Conservation (phyloP, 306 rosid genomes). For the Vigna unguiculata region DNA sequence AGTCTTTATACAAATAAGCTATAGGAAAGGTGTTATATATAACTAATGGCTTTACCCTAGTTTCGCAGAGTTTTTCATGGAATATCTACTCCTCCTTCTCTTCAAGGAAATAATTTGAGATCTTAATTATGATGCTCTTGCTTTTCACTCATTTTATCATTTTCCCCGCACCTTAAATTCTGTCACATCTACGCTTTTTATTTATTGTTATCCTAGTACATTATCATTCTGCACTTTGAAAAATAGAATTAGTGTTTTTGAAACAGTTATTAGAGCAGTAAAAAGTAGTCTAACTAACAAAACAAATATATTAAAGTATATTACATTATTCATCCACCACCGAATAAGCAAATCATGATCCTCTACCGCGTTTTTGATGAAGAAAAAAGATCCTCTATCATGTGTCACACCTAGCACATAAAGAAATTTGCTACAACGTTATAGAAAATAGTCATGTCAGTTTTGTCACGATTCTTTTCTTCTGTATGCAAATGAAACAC, state of each 20-base stretch:
- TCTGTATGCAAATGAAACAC: too few relatives aligned
- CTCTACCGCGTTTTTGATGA: too few relatives aligned
- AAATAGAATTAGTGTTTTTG: not conserved
- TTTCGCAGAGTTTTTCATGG: not conserved
- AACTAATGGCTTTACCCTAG: not conserved
- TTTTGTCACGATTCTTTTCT: too few relatives aligned
- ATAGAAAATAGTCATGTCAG: too few relatives aligned
- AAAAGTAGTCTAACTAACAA: too few relatives aligned
- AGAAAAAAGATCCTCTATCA: too few relatives aligned
- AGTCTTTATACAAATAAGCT: not conserved
- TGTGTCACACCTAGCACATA: too few relatives aligned
- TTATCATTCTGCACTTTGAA: not conserved
- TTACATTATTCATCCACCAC: too few relatives aligned
- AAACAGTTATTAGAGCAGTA: not conserved
- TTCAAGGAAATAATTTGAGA: not conserved
- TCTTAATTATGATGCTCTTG: not conserved
- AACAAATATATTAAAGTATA: too few relatives aligned
- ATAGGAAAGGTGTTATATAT: not conserved
- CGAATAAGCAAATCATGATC: too few relatives aligned
- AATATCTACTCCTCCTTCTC: not conserved
- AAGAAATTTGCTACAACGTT: too few relatives aligned
- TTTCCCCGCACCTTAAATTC: not conserved
- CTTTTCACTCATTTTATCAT: not conserved
- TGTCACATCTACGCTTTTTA: not conserved
- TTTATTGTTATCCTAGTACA: not conserved